Percentiles rank a stretch among this genome's conserved stretches.
Evolutionary conservation across 164 flowering plant species (phyloP).

Genomic region (Taxillus chinensis): DNA sequence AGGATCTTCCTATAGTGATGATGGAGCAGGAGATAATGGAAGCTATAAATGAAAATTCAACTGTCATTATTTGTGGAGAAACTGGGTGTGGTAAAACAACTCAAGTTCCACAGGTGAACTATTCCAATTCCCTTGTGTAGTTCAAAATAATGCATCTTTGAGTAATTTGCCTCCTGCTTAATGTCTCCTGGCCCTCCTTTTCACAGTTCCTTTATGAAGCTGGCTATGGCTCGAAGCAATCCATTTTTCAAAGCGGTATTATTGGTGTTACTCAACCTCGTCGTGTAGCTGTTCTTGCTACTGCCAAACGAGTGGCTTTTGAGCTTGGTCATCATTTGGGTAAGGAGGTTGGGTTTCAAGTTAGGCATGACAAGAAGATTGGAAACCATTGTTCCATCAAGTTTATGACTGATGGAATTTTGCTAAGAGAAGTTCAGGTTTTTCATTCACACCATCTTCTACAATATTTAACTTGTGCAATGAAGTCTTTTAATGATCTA

Average conservation of each 20-base stretch:
- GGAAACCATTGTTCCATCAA: conserved; percentile 74
- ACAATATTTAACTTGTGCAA: not conserved
- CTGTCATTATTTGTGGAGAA: conserved; percentile 82
- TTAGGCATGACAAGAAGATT: conserved; percentile 81
- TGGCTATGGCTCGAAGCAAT: conserved; percentile 64
- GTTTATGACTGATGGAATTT: conserved; percentile 98
- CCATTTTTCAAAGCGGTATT: conserved; percentile 38
- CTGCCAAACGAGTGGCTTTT: conserved; percentile 84
- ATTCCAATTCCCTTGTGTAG: not conserved
- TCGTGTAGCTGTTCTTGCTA: conserved; percentile 95
- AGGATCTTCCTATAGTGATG: conserved; percentile 89
- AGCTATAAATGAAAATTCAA: conserved; percentile 61
- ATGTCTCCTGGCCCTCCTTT: conserved; percentile 10
- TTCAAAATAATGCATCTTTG: not conserved
- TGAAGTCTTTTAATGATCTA: no score
- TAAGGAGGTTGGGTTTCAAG: conserved; percentile 93
- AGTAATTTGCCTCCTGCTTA: not conserved
- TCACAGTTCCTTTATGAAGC: conserved; percentile 92
- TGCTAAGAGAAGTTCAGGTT: conserved; percentile 93
- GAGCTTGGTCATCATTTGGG: conserved; percentile 84
- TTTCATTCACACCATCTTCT: not conserved
- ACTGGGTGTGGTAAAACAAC: conserved; percentile 98
- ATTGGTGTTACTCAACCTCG: conserved; percentile 97
- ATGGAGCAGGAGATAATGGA: conserved; percentile 99
- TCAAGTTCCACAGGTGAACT: conserved; percentile 82